phyloP scores from a whole-genome alignment of 2,329 filamentous ascomycete species.

The Dryadomyces quercivorus region DNA sequence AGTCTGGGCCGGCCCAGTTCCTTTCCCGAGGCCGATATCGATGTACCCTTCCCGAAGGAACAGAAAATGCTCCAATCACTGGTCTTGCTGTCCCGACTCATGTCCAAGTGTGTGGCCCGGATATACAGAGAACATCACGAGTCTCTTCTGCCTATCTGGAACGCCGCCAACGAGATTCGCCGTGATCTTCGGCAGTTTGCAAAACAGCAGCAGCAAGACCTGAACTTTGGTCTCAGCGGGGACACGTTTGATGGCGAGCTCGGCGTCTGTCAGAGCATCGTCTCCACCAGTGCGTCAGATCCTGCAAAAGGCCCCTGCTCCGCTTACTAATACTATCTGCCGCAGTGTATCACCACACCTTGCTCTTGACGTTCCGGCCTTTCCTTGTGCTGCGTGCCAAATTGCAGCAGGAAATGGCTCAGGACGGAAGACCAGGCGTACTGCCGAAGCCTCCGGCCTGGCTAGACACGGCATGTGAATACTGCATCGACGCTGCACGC shows the following conservation, averaged over 20 bases:
- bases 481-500: constrained; percentile 9
- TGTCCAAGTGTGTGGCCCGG: constrained; percentile 9
- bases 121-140: constrained; percentile 11
- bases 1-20: constrained; percentile 10
- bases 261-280: constrained; percentile 11
- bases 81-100: constrained; percentile 8
- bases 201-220: constrained; percentile 6
- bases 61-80: constrained; percentile 9
- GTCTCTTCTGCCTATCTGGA: constrained; percentile 11
- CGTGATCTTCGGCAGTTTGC: constrained; percentile 10
- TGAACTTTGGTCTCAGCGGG: constrained; percentile 6
- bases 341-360: constrained; percentile 12
- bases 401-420: constrained; percentile 6
- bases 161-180: constrained; percentile 11
- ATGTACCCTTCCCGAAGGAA: constrained; percentile 10
- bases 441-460: constrained; percentile 9
- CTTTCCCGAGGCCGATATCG: constrained; percentile 10
- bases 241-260: constrained; percentile 7
- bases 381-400: constrained; percentile 12
- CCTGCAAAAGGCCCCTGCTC: neutral
- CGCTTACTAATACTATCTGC: neutral
- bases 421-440: neutral
- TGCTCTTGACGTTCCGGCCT: constrained; percentile 10
- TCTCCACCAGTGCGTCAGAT: constrained; percentile 8
- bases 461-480: constrained; percentile 10